Evolutionary conservation across 106 monocot genomes (phyloP), one percentile per base, ranked within the genome.

Genomic region (Acorus calamus): DNA sequence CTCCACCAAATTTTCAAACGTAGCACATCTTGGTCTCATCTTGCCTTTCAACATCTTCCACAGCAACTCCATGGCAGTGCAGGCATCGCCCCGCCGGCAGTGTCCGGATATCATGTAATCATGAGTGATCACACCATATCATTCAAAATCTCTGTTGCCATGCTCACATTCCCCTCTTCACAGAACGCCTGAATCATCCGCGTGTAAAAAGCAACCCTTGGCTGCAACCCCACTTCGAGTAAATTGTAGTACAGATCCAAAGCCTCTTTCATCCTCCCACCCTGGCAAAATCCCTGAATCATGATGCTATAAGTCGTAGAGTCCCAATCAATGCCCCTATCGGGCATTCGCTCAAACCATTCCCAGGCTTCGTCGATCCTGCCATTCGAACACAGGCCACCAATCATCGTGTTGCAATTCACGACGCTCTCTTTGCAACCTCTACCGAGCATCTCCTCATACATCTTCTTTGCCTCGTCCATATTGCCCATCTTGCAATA

Each of bases 401-500:
- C 63, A 45, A 76, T 63, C 56, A 69, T 63, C 6, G 63, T 66
- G 13, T 63, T 76, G 63, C 68, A 64, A 7, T 46, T 69, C 6
- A 76, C 57, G 0, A 55, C 44, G 9, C 44, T 69, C 44, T 69
- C 75, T 9, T 12, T 4, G 10, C 14, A 8, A 6, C 75, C 69
- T 50, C 51, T 64, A 2, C 6, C 0, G 7, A 76, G 51, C 69
- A 76, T 76, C 48, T 69, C 69, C 4, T 51, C 7, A 48, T 76
- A 62, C 64, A 76, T 10, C 13, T 56, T 63, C 56, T 7, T 4
- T 7, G 64, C 75, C 46, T 55, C 67, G 2, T 43, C 45, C 12
- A 63, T n/a, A 28, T 57, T 51, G 7, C 75, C 75, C 43, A 57
- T 45, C 57, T 64, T 76, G 63, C 69, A 69, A 14, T 56, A 64